Base-by-base conservation (phyloP, 2,329 filamentous ascomycete genomes). In the Aspergillus sojae region DNA sequence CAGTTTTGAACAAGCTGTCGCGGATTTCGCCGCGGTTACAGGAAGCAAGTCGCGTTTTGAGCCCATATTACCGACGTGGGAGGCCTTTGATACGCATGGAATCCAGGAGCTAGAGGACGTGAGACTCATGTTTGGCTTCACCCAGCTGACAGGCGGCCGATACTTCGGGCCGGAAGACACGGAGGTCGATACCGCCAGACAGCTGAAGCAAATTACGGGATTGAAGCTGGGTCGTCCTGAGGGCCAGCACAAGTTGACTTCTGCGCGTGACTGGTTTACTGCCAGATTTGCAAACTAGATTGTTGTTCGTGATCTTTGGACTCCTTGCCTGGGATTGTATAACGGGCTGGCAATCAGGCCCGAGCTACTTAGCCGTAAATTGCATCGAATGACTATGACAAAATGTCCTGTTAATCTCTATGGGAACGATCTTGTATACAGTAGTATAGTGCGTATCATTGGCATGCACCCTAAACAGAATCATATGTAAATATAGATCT, bases 1-100 rank as follows among this genome's bases (percentile, higher is more conserved):
- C 9, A 74, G 72, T 0, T 70, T 77, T 6, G 72, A 74, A 1
- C 62, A 75, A 19, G 60, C 78, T 4, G 68, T 75, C 0, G 63
- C 68, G 3, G 70, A 64, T 0, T 82, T 81, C 65, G 68, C 28
- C 4, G 28, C 19, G 5, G 48, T 52, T n/a, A 52, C 48, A 19
- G 65, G 65, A 10, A 16, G 12, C 16, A 57, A 58, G 10, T 12
- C 63, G 9, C 65, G 65, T 2, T 67, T 62, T 23, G 21, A 55
- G 4, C 65, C 63, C 9, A 32, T 52, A 19, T 28, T 63, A 23
- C 58, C 61, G 5, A 57, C 61, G 1, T 67, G 63, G 65, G 56
- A 67, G 45, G 61, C 55, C 0, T 67, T 67, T 57, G 63, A 67
- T 30, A 62, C 65, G 3, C 45, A 58, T 14, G 61, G 61, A 19